phyloP scores from a whole-genome alignment of 257 asterid species.

The Gentiana straminea region DNA sequence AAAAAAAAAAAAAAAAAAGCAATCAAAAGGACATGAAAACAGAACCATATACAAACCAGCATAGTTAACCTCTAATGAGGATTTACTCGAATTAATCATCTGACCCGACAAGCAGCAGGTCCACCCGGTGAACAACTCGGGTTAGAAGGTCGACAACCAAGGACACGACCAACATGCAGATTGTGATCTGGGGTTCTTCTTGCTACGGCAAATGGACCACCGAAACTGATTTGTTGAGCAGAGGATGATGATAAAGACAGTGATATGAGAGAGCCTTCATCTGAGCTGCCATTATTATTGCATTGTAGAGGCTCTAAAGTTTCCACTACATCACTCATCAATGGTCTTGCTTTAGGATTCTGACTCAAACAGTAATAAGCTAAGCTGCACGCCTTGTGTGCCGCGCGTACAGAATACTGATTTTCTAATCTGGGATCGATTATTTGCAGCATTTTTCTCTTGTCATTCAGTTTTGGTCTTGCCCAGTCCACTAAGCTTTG shows the following conservation, averaged over 20 bases:
- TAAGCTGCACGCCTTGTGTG: conserved; percentile 98
- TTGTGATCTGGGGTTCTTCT: conserved; percentile 37
- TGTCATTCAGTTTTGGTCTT: conserved; percentile 85
- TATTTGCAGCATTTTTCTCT: conserved; percentile 92
- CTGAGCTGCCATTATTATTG: conserved; percentile 21
- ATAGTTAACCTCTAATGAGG: too few relatives aligned
- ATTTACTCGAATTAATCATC: conserved; percentile 26
- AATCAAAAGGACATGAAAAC: too few relatives aligned
- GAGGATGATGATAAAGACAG: conserved; percentile 30
- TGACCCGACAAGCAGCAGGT: conserved; percentile 65
- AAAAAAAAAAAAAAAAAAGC: too few relatives aligned
- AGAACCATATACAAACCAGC: too few relatives aligned
- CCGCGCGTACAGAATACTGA: conserved; percentile 89
- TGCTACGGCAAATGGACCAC: conserved; percentile 50
- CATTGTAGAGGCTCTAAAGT: conserved; percentile 86
- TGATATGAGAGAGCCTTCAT: conserved; percentile 42
- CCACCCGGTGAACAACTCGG: conserved; percentile 68
- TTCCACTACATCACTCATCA: conserved; percentile 98
- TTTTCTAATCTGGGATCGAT: conserved; percentile 85
- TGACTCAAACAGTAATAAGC: conserved; percentile 98
- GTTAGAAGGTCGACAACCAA: conserved; percentile 63
- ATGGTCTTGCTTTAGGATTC: conserved; percentile 94
- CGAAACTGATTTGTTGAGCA: conserved; percentile 30
- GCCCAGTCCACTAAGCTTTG: conserved; percentile 99
- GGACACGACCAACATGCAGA: conserved; percentile 41